phyloP scores from a whole-genome alignment of 1,284 basidiomycete species.

The Inonotus obliquus region DNA sequence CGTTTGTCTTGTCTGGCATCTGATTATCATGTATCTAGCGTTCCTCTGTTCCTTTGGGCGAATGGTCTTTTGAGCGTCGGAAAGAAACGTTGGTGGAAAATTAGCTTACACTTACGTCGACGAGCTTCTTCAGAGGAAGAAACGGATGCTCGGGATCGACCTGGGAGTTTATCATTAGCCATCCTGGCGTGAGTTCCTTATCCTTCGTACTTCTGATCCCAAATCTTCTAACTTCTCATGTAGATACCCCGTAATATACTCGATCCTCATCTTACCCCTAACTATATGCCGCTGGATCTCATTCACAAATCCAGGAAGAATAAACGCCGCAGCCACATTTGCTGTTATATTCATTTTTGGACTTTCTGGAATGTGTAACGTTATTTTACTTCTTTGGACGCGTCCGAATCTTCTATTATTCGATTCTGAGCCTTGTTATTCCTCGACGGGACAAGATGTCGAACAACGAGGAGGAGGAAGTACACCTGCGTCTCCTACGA shows the following conservation, averaged over 20 bases:
- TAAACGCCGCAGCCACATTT: constrained; percentile 31
- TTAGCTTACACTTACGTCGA: constrained; percentile 12
- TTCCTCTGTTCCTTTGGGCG: no score
- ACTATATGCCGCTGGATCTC: constrained; percentile 28
- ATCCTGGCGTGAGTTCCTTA: constrained; percentile 24
- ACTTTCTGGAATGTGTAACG: no score
- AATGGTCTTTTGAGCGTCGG: no score
- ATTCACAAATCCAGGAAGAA: constrained; percentile 21
- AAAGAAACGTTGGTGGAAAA: constrained; percentile 26
- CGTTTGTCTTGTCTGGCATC: constrained; percentile 19
- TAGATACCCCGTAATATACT: constrained; percentile 31
- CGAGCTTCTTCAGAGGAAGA: constrained; percentile 2
- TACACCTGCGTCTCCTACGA: no score
- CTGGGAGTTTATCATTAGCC: constrained; percentile 20
- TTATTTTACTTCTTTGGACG: no score
- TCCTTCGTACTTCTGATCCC: neutral
- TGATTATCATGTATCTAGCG: no score
- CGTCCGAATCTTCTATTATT: no score
- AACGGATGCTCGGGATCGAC: constrained; percentile 6
- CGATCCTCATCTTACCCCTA: constrained; percentile 26
- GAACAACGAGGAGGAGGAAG: no score
- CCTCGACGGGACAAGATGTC: no score
- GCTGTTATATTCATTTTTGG: constrained; percentile 27
- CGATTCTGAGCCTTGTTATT: no score
- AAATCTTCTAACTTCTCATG: no score